Percentiles rank a stretch among this genome's conserved stretches.
Evolutionary conservation across 305 asterid species (phyloP).

Genomic region (Fraxinus floribunda): DNA sequence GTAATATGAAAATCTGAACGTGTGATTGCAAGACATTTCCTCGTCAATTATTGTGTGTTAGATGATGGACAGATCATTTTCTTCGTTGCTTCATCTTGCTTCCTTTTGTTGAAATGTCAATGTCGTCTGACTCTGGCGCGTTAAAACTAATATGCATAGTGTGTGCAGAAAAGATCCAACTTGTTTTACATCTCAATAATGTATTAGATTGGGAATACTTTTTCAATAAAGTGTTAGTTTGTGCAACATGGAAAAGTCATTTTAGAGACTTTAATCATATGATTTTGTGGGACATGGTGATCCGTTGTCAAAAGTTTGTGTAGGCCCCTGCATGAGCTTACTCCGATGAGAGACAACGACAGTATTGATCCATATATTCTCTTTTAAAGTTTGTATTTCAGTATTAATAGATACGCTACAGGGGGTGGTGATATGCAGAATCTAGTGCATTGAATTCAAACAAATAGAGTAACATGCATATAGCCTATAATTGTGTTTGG

Average conservation of each 20-base stretch:
- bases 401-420: background rate
- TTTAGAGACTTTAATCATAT: slow-evolving; percentile 1
- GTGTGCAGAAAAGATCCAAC: background rate
- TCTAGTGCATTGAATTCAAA: background rate
- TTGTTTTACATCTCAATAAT: background rate
- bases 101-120: background rate
- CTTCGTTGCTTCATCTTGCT: background rate
- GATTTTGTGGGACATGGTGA: background rate
- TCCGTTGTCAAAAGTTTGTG: background rate
- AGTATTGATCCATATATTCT: background rate
- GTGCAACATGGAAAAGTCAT: background rate
- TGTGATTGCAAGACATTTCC: background rate
- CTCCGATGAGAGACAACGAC: background rate
- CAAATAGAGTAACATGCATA: background rate
- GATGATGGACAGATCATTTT: background rate
- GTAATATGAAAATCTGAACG: background rate
- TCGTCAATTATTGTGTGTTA: background rate
- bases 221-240: background rate
- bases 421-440: background rate
- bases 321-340: background rate
- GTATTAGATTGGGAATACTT: background rate
- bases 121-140: background rate
- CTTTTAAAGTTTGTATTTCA: background rate
- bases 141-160: background rate
- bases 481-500: background rate